Conservation (phyloP, 345 rosid genomes). For the Populus deltoides region DNA sequence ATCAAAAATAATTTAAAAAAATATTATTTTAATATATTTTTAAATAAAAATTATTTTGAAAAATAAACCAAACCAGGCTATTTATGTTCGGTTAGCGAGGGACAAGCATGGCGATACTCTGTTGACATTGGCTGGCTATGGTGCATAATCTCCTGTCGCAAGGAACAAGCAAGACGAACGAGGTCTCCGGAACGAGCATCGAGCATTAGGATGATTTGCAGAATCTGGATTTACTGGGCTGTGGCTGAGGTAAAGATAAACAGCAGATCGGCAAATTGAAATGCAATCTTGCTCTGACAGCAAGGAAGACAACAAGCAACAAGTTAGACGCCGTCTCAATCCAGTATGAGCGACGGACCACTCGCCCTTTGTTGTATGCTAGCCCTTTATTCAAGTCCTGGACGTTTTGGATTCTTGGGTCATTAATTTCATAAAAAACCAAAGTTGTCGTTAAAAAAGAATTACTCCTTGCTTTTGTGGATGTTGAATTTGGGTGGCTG, state of each 20-base stretch:
- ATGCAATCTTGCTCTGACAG: neutral
- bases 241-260: neutral
- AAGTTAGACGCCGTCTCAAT: neutral
- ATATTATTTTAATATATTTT: too few species aligned
- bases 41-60: too few species aligned
- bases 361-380: too few species aligned
- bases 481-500: too few species aligned
- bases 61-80: too few species aligned
- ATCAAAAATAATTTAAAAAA: too few species aligned
- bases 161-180: neutral
- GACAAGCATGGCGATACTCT: neutral
- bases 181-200: neutral
- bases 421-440: neutral
- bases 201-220: neutral
- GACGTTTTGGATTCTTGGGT: neutral
- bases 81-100: neutral
- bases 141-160: neutral
- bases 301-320: neutral
- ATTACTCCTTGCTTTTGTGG: too few species aligned
- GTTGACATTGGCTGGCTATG: neutral
- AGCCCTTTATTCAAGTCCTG: neutral
- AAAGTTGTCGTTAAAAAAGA: too few species aligned
- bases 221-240: too few species aligned
- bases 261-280: neutral
- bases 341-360: neutral